phyloP scores from a whole-genome alignment of 768 basidiomycete genomes.

The Termitomyces sp. region DNA sequence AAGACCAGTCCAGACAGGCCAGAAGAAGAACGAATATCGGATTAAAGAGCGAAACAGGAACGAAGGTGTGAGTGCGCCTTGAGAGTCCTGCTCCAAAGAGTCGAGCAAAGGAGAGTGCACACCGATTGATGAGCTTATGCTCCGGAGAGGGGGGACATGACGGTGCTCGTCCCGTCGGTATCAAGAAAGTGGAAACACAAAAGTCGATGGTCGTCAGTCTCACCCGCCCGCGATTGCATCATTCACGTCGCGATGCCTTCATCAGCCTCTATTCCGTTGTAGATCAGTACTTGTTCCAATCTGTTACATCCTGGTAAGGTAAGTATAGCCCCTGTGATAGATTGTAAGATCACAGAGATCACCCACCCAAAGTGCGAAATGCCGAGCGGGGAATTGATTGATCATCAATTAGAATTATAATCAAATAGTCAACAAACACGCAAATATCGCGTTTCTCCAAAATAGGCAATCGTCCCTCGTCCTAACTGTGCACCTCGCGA shows the following conservation, averaged over 20 bases:
- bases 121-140: background rate
- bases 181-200: background rate
- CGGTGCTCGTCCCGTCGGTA: background rate
- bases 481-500: constrained; percentile 17
- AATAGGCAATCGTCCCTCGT: constrained; percentile 15
- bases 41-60: background rate
- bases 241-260: background rate
- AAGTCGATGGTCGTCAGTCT: background rate
- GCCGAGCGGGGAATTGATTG: too few species aligned
- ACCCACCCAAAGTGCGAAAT: background rate
- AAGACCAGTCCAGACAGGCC: constrained; percentile 5
- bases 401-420: background rate
- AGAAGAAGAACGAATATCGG: background rate
- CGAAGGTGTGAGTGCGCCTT: background rate
- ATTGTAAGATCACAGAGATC: background rate
- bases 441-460: constrained; percentile 12
- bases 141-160: constrained; percentile 2
- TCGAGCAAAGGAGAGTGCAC: too few species aligned
- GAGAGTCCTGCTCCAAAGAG: constrained; percentile 9
- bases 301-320: background rate
- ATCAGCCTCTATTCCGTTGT: background rate
- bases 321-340: background rate
- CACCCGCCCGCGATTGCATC: background rate
- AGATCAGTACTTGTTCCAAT: background rate
- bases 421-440: constrained; percentile 1